Evolutionary conservation across 1,284 basidiomycete genomes (phyloP).

Genomic region (Wallemia mellicola): DNA sequence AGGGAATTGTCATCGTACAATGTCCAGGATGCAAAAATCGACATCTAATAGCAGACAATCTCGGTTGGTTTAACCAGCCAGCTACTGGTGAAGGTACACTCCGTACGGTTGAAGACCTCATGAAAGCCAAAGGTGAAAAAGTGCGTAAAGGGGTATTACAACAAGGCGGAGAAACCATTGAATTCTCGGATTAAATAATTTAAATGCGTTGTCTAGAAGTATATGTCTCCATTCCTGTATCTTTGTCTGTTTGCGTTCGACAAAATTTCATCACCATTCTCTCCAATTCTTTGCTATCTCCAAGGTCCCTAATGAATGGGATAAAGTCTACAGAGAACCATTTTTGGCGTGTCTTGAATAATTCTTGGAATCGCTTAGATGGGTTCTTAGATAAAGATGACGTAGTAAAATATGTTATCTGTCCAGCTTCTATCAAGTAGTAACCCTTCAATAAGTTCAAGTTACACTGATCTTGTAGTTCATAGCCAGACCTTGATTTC

Average conservation of each 20-base stretch:
- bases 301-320: conserved; percentile 50
- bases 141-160: conserved; percentile 25
- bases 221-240: background rate
- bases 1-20: conserved; percentile 55
- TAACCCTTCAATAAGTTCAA: background rate
- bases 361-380: conserved; percentile 41
- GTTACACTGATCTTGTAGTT: conserved; percentile 22
- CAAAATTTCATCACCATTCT: conserved; percentile 50
- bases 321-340: conserved; percentile 53
- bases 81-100: conserved; percentile 35
- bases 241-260: background rate
- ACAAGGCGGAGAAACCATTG: background rate
- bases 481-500: conserved; percentile 38
- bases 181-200: background rate
- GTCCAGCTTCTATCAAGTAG: conserved; percentile 7
- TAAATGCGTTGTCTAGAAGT: background rate
- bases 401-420: conserved; percentile 37
- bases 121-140: conserved; percentile 42
- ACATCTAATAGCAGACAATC: conserved; percentile 63
- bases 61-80: conserved; percentile 68
- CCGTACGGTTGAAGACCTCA: conserved; percentile 48
- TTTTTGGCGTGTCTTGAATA: conserved; percentile 41
- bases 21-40: conserved; percentile 77
- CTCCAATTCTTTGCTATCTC: conserved; percentile 51
- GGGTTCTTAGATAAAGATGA: conserved; percentile 39